These are phyloP conservation scores for Leonotis leonurus DNA, from an alignment of 257 asterid genomes.

Conservation along the genomic window DNA sequence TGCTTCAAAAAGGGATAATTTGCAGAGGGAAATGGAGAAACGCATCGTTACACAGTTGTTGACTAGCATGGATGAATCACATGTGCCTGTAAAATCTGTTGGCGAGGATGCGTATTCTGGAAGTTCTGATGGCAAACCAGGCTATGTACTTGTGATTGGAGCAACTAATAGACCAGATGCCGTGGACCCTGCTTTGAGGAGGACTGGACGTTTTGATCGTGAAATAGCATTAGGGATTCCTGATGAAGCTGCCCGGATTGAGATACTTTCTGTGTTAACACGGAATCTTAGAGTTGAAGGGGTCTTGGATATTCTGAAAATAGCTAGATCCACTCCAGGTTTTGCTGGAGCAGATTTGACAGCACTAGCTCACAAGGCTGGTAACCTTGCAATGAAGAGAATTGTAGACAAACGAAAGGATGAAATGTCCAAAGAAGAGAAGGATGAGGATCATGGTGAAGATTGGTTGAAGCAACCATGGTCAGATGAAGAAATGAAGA, in stretches of 20 bases:
- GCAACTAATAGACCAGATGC: constrained; percentile 90
- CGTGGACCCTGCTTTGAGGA: constrained; percentile 80
- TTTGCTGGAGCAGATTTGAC: constrained; percentile 93
- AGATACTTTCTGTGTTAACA: constrained; percentile 60
- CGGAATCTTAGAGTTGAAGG: constrained; percentile 71
- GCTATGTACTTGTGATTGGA: constrained; percentile 80
- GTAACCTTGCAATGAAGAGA: constrained; percentile 82
- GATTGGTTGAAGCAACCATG: constrained; percentile 69
- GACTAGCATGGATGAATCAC: constrained; percentile 84
- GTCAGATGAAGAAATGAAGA: constrained; percentile 60
- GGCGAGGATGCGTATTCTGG: constrained; percentile 25
- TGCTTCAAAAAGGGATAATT: constrained; percentile 80
- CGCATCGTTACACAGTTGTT: constrained; percentile 83
- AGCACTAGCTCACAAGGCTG: constrained; percentile 69
- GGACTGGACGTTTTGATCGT: constrained; percentile 92
- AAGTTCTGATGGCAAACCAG: constrained; percentile 30
- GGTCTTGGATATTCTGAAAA: constrained; percentile 58
- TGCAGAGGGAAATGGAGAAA: constrained; percentile 76
- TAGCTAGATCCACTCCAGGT: constrained; percentile 82
- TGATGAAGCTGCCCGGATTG: constrained; percentile 64
- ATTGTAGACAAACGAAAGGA: constrained; percentile 42
- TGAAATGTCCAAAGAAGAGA: constrained; percentile 24
- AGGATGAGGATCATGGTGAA: constrained; percentile 28
- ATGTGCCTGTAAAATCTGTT: constrained; percentile 32
- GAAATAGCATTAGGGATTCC: constrained; percentile 74